Evolutionary conservation across 225 moss, liverwort and hornwort genomes (phyloP), one percentile per base, ranked within the genome.

Genomic region (Polytrichum commune): DNA sequence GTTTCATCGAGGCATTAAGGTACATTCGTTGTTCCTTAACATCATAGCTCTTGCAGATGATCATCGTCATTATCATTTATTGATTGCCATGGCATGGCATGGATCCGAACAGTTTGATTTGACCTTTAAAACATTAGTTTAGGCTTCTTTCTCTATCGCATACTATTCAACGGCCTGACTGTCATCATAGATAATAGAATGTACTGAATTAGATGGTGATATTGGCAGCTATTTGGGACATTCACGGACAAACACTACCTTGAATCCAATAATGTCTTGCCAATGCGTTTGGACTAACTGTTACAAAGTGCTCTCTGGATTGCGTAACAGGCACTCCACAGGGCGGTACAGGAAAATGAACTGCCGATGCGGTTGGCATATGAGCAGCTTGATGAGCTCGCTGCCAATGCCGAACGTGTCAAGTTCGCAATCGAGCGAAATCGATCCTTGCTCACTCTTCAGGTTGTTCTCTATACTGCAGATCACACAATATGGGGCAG

Each of bases 321-420:
- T 67, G 27, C 27, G 46, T 46, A 75, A 60, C 77, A 96, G 95
- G 83, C 78, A 66, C 90, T 96, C 56, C 84, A 90, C 13, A 86
- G 81, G 71, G 73, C 83, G 0, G 70, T 93, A n/a, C 90, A 90
- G 79, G 90, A 93, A 25, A 87, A 91, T 26, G 95, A 96, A 26
- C 76, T 96, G 78, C 93, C 95, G n/a, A 86, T 96, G 75, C 84
- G 82, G 53, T 80, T 96, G 85, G 95, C 95, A 28, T 96, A 93
- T 61, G 95, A 91, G 53, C 93, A 96, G 63, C 72, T 96, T 4
- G 89, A 96, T 69, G 95, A 93, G 70, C 93, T 96, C 16, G 93
- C 89, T 63, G 93, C 95, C 7, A 96, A 89, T 67, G 93, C 93
- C 18, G 93, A 96, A 69, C 86, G 89, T 69, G 95, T 96, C 25